Conservation (phyloP, 2,329 filamentous ascomycete species). For the Aspergillus sojae region DNA sequence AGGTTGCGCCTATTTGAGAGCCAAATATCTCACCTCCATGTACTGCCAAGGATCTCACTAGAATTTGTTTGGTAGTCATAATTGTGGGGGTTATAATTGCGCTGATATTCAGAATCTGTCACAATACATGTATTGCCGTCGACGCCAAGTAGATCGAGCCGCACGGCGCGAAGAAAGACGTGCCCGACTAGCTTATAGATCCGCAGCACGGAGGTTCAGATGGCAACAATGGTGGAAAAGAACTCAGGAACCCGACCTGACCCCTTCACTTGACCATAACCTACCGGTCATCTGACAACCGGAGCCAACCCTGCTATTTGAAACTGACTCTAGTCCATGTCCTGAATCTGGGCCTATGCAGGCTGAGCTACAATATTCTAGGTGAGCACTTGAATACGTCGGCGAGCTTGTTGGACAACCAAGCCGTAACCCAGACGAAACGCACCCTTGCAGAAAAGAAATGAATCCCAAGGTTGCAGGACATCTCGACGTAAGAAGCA, state of each 20-base stretch:
- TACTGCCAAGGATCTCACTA: constrained; percentile 21
- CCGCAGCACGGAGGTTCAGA: constrained; percentile 55
- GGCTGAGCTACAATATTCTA: constrained; percentile 54
- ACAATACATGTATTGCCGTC: constrained; percentile 46
- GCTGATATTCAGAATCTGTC: constrained; percentile 46
- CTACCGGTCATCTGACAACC: constrained; percentile 30
- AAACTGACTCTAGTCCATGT: constrained; percentile 27
- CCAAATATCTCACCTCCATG: constrained; percentile 6
- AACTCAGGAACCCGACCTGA: constrained; percentile 34
- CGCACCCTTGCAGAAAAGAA: neutral
- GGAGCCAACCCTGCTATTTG: constrained; percentile 46
- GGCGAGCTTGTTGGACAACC: constrained; percentile 50
- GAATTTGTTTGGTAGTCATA: constrained; percentile 47
- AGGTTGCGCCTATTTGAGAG: constrained; percentile 13
- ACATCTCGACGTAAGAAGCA: constrained; percentile 12
- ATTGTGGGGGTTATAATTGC: constrained; percentile 42
- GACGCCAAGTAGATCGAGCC: constrained; percentile 55
- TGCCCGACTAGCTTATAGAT: constrained; percentile 54
- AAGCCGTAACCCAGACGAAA: constrained; percentile 23
- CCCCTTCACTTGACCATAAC: constrained; percentile 37
- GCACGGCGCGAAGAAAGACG: constrained; percentile 58
- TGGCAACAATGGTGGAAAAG: constrained; percentile 55
- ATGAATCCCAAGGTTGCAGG: constrained; percentile 16
- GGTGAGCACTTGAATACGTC: constrained; percentile 57
- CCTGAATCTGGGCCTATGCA: constrained; percentile 51